phyloP scores from a whole-genome alignment of 2,329 filamentous ascomycete species.

The Pseudophaeomoniella oleicola region DNA sequence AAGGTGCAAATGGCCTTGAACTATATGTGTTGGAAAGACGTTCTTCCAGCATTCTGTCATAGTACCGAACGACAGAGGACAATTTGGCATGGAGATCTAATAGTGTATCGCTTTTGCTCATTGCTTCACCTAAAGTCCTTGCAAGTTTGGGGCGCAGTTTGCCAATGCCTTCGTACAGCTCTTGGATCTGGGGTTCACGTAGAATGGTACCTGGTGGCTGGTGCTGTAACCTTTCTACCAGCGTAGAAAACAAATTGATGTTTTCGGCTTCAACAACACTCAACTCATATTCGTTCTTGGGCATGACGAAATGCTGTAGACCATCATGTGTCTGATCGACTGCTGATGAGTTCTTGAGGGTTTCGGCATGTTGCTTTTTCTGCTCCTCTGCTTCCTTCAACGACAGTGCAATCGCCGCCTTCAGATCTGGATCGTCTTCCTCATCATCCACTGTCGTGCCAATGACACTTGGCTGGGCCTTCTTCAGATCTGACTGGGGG shows the following conservation, averaged over 20 bases:
- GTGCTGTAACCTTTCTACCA: slow-evolving; percentile 88
- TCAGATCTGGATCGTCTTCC: slow-evolving; percentile 84
- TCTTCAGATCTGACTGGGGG: slow-evolving; percentile 40
- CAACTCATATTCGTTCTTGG: slow-evolving; percentile 89
- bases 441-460: slow-evolving; percentile 37
- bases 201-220: slow-evolving; percentile 91
- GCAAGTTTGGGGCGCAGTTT: slow-evolving; percentile 83
- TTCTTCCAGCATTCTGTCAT: slow-evolving; percentile 96
- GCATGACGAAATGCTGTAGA: slow-evolving; percentile 37
- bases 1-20: slow-evolving; percentile 43
- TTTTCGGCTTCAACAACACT: slow-evolving; percentile 91
- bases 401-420: slow-evolving; percentile 89
- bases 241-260: slow-evolving; percentile 85
- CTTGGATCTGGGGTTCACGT: slow-evolving; percentile 94
- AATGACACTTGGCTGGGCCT: slow-evolving; percentile 26
- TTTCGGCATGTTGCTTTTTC: slow-evolving; percentile 76
- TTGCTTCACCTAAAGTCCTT: slow-evolving; percentile 91
- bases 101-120: slow-evolving; percentile 97
- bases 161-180: slow-evolving; percentile 96
- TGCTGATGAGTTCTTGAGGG: slow-evolving; percentile 64
- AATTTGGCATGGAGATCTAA: slow-evolving; percentile 90
- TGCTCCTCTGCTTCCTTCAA: slow-evolving; percentile 96
- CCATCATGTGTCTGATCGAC: slow-evolving; percentile 34
- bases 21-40: slow-evolving; percentile 80
- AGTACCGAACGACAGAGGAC: slow-evolving; percentile 90